Evolutionary conservation across 495 filamentous ascomycete genomes (phyloP).

Genomic region (Penicillium chermesinum): DNA sequence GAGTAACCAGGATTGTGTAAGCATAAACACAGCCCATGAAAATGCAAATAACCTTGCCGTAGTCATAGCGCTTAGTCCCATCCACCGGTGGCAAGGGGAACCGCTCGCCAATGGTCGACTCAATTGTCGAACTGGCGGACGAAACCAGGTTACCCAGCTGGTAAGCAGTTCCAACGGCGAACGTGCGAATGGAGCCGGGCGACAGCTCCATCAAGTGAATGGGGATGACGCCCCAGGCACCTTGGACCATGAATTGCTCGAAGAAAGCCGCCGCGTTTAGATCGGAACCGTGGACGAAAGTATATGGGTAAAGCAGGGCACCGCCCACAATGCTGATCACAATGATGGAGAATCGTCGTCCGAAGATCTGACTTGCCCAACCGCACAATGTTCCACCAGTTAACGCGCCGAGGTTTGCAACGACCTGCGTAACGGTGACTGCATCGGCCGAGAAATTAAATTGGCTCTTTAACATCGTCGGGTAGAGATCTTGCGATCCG

Average conservation of each 20-base stretch:
- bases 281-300: slow-evolving; percentile 52
- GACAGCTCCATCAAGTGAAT: slow-evolving; percentile 87
- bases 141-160: slow-evolving; percentile 83
- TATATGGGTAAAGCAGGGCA: slow-evolving; percentile 77
- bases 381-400: slow-evolving; percentile 71
- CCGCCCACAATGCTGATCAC: slow-evolving; percentile 71
- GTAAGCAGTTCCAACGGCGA: slow-evolving; percentile 77
- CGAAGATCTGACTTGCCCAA: slow-evolving; percentile 75
- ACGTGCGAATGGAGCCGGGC: slow-evolving; percentile 75
- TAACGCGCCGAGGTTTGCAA: slow-evolving; percentile 80
- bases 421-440: slow-evolving; percentile 79
- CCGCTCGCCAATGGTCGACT: slow-evolving; percentile 72
- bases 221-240: slow-evolving; percentile 79
- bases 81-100: slow-evolving; percentile 63
- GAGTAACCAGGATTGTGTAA: slow-evolving; percentile 69
- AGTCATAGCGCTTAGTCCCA: slow-evolving; percentile 58
- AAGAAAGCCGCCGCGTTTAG: slow-evolving; percentile 86
- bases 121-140: slow-evolving; percentile 76
- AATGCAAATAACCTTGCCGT: slow-evolving; percentile 87
- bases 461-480: slow-evolving; percentile 75
- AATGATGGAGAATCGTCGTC: slow-evolving; percentile 76
- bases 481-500: slow-evolving; percentile 88
- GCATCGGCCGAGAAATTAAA: slow-evolving; percentile 65
- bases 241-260: slow-evolving; percentile 86
- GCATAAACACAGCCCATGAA: slow-evolving; percentile 90